These are phyloP conservation scores for Ceratorhiza oryzae-sativae DNA, from an alignment of 1,284 basidiomycete genomes.

Conservation along the genomic window DNA sequence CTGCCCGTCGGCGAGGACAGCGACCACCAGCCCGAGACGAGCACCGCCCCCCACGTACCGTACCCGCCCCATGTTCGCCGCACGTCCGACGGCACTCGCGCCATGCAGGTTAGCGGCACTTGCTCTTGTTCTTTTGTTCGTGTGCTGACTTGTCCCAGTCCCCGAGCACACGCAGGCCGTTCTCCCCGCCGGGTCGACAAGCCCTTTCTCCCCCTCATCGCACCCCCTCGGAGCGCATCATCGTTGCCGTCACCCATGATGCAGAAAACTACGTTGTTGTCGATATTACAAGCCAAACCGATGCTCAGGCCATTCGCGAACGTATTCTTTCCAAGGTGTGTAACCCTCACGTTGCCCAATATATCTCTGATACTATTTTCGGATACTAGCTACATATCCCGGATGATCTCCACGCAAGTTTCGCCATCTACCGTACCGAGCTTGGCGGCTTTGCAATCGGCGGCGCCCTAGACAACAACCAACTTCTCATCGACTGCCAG, in stretches of 20 bases:
- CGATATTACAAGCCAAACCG: conserved; percentile 74
- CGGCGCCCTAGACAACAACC: conserved; percentile 71
- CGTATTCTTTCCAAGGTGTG: conserved; percentile 81
- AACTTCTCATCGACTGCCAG: conserved; percentile 73
- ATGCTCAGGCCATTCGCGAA: conserved; percentile 79
- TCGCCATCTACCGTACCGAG: conserved; percentile 86
- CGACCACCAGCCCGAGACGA: conserved; percentile 34
- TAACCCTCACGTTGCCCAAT: conserved; percentile 45
- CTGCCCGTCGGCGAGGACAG: conserved; percentile 28
- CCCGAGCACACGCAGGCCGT: conserved; percentile 24
- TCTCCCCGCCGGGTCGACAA: conserved; percentile 16
- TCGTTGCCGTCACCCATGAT: conserved; percentile 81
- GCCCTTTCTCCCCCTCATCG: background rate
- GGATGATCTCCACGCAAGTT: conserved; percentile 79
- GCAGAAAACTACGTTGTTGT: conserved; percentile 81
- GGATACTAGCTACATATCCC: conserved; percentile 73
- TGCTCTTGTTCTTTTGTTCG: background rate
- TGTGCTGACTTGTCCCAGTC: background rate
- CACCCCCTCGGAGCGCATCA: conserved; percentile 54
- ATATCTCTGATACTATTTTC: conserved; percentile 21
- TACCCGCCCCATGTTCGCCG: background rate
- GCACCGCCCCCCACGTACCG: background rate
- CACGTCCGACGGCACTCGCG: background rate
- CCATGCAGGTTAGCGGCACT: background rate
- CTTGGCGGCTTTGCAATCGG: conserved; percentile 76